Conservation (phyloP, 768 basidiomycete genomes). For the Kwoniella mangroviensis region DNA sequence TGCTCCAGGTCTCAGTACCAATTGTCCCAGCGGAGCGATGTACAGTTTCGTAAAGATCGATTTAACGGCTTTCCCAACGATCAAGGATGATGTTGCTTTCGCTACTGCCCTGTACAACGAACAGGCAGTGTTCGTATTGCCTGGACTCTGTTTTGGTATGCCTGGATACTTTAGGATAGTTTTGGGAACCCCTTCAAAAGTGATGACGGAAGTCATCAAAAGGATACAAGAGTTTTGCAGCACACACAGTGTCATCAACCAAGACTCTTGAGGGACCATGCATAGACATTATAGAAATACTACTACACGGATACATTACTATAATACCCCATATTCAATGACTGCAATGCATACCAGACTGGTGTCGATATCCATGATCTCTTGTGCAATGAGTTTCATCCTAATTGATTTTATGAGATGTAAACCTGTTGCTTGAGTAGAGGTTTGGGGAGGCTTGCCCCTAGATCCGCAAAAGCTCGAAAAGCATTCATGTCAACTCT, state of each 20-base stretch:
- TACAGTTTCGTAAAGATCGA: slow-evolving; percentile 53
- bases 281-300: no score
- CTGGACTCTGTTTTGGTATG: slow-evolving; percentile 51
- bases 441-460: slow-evolving; percentile 64
- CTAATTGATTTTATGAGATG: not conserved
- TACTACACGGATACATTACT: not conserved
- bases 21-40: slow-evolving; percentile 46
- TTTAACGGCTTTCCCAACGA: slow-evolving; percentile 33
- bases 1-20: slow-evolving; percentile 45
- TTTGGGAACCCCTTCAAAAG: slow-evolving; percentile 42
- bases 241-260: slow-evolving; percentile 16
- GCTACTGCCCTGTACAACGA: slow-evolving; percentile 49
- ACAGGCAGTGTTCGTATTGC: slow-evolving; percentile 53
- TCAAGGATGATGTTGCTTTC: slow-evolving; percentile 53
- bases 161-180: slow-evolving; percentile 53
- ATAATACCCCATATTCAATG: not conserved
- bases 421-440: slow-evolving; percentile 71
- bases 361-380: not conserved
- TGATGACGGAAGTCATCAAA: slow-evolving; percentile 50
- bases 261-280: not conserved
- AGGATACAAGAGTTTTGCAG: slow-evolving; percentile 47
- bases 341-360: not conserved
- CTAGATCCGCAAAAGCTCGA: slow-evolving; percentile 66
- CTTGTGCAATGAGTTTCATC: no score
- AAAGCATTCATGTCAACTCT: slow-evolving; percentile 77